phyloP scores from a whole-genome alignment of 352 stramenopile species.

The Pythium angustatum region DNA sequence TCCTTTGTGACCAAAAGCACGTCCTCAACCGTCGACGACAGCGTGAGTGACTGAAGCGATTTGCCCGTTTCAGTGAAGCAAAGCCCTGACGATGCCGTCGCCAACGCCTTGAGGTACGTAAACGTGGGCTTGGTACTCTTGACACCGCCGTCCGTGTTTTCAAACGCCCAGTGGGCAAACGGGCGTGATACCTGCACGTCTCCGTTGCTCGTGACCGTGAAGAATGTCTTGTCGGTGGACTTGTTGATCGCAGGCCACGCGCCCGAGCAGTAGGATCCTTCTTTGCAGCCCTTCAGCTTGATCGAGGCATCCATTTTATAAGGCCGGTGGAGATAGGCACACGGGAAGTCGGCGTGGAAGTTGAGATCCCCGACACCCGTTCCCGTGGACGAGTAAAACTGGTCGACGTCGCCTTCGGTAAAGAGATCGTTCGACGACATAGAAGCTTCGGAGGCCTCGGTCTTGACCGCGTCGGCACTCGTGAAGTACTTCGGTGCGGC shows the following conservation, averaged over 20 bases:
- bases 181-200: constrained; percentile 13
- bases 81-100: constrained; percentile 8
- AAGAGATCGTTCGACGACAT: constrained; percentile 13
- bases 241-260: constrained; percentile 22
- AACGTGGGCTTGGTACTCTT: constrained; percentile 13
- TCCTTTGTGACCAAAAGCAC: constrained; percentile 17
- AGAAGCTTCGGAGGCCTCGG: background rate
- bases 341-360: constrained; percentile 22
- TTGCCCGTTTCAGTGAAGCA: constrained; percentile 23
- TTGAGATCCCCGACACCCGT: constrained; percentile 16
- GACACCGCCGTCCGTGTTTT: constrained; percentile 18
- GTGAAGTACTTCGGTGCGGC: constrained; percentile 18
- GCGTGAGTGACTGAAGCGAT: constrained; percentile 13
- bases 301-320: constrained; percentile 13
- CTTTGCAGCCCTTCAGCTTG: constrained; percentile 16
- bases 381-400: constrained; percentile 18
- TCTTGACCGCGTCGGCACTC: background rate
- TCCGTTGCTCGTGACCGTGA: constrained; percentile 8
- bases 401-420: constrained; percentile 5
- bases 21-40: constrained; percentile 4
- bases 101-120: constrained; percentile 23
- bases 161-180: constrained; percentile 24
- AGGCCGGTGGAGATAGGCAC: constrained; percentile 19
- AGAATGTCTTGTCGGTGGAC: constrained; percentile 11
- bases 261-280: constrained; percentile 14